Evolutionary conservation across 345 rosid genomes (phyloP).

Genomic region (Jatropha curcas): DNA sequence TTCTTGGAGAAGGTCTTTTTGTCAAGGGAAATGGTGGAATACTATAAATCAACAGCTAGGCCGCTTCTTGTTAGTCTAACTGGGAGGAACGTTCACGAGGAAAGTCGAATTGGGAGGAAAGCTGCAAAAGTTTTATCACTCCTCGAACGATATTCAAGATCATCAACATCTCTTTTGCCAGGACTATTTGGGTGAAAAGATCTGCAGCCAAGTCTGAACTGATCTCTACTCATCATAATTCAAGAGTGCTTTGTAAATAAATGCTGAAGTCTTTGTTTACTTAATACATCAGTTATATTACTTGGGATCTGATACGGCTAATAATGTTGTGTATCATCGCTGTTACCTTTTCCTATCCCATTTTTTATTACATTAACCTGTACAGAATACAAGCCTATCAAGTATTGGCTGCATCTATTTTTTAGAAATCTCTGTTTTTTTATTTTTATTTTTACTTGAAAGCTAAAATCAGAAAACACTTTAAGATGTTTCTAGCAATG

Average conservation of each 20-base stretch:
- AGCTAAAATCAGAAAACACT: too few relatives aligned
- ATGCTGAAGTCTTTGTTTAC: too few relatives aligned
- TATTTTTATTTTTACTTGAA: too few relatives aligned
- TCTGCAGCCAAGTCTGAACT: not conserved
- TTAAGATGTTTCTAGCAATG: too few relatives aligned
- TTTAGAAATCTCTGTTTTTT: too few relatives aligned
- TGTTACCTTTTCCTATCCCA: too few relatives aligned
- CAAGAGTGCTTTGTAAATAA: not conserved
- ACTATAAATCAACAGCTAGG: slow-evolving; percentile 48
- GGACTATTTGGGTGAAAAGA: slow-evolving; percentile 38
- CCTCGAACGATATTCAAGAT: slow-evolving; percentile 55
- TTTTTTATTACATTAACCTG: too few relatives aligned
- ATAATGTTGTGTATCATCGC: too few relatives aligned
- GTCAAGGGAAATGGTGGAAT: slow-evolving; percentile 53
- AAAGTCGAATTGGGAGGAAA: slow-evolving; percentile 41
- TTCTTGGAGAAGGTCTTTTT: slow-evolving; percentile 53
- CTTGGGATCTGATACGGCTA: not conserved
- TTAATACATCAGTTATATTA: not conserved
- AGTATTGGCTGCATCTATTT: too few relatives aligned
- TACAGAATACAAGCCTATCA: too few relatives aligned
- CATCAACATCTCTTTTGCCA: slow-evolving; percentile 50
- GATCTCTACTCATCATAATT: not conserved
- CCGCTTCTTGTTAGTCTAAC: slow-evolving; percentile 40
- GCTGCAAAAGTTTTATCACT: slow-evolving; percentile 45
- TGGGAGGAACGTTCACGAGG: slow-evolving; percentile 40